Evolutionary conservation across 2,329 filamentous ascomycete genomes (phyloP).

Genomic region (Hymenoscyphus occultus): DNA sequence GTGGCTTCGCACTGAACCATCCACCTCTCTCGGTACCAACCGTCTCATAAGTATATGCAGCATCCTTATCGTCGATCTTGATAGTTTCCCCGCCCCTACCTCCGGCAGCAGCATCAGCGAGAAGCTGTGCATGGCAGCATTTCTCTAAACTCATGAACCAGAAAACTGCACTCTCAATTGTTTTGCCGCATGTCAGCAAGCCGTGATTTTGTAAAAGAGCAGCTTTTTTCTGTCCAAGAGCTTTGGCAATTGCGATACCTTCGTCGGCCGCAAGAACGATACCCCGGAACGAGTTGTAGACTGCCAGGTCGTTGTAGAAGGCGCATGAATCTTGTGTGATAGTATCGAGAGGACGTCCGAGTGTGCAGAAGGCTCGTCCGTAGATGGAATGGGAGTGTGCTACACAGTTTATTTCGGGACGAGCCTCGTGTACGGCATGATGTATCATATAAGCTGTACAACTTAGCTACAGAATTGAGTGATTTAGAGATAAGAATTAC

Average conservation of each 20-base stretch:
- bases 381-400: conserved; percentile 58
- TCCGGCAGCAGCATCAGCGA: conserved; percentile 57
- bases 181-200: conserved; percentile 48
- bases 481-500: conserved; percentile 16
- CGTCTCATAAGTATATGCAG: conserved; percentile 62
- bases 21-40: conserved; percentile 60
- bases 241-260: conserved; percentile 46
- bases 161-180: conserved; percentile 50
- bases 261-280: conserved; percentile 52
- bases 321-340: conserved; percentile 56
- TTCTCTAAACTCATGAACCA: conserved; percentile 54
- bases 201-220: conserved; percentile 55
- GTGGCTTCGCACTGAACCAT: conserved; percentile 68
- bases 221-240: conserved; percentile 49
- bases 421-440: conserved; percentile 55
- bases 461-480: not conserved
- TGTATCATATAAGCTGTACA: conserved; percentile 55
- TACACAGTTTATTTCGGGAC: conserved; percentile 56
- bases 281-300: conserved; percentile 47
- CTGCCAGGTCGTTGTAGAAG: conserved; percentile 45
- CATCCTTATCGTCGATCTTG: conserved; percentile 67
- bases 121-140: conserved; percentile 47
- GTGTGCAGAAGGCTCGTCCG: conserved; percentile 59
- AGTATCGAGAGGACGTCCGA: conserved; percentile 57
- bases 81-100: conserved; percentile 62